phyloP scores from a whole-genome alignment of 139 green algal species.

The Coelastrella sp. region DNA sequence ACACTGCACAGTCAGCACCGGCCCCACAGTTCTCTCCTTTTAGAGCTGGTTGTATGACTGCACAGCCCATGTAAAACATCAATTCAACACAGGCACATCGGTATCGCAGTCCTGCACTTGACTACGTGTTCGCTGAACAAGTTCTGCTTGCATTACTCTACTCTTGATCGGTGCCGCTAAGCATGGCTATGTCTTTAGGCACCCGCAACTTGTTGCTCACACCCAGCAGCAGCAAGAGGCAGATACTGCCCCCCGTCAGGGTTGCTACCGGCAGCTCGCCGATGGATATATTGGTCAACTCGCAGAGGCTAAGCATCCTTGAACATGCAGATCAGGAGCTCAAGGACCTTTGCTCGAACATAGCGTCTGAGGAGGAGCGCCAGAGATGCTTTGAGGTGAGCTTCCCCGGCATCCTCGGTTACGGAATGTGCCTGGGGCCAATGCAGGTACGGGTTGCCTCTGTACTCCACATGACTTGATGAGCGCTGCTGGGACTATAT shows the following conservation, averaged over 20 bases:
- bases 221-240: background rate
- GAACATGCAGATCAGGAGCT: conserved; percentile 37
- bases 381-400: conserved; percentile 18
- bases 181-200: background rate
- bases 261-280: background rate
- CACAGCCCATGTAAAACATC: no score
- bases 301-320: conserved; percentile 5
- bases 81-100: no score
- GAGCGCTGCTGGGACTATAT: background rate
- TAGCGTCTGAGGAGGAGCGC: background rate
- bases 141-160: background rate
- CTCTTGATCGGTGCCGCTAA: background rate
- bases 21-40: background rate
- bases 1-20: background rate
- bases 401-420: background rate
- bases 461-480: no score
- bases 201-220: background rate
- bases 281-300: conserved; percentile 1
- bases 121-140: background rate
- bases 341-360: background rate
- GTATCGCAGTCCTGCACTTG: no score
- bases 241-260: background rate
- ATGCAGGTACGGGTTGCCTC: no score
- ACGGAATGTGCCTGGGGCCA: background rate
- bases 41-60: no score